Conservation (phyloP, 805 yeast species). For the Hyphopichia homilentoma region DNA sequence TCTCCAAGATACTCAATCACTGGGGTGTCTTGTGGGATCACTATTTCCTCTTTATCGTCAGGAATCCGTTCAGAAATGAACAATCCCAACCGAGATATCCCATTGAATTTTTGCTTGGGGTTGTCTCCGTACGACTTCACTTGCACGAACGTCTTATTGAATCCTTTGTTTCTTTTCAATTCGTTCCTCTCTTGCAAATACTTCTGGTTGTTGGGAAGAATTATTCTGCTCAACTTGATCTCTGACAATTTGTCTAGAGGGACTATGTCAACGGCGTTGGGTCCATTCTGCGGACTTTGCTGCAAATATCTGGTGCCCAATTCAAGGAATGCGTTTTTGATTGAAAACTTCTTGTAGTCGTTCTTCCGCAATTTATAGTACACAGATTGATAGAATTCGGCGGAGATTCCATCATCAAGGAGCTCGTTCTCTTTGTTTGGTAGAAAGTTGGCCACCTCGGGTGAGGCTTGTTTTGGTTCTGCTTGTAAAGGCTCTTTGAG, state of each 20-base stretch:
- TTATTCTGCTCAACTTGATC: conserved; percentile 26
- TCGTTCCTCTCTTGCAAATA: conserved; percentile 32
- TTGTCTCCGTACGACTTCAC: conserved; percentile 61
- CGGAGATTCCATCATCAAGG: conserved; percentile 34
- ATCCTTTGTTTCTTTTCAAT: conserved; percentile 18
- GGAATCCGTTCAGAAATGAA: conserved; percentile 28
- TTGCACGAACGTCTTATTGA: conserved; percentile 29
- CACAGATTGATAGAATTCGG: conserved; percentile 50
- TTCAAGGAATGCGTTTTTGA: conserved; percentile 17
- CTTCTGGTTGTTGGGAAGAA: conserved; percentile 31
- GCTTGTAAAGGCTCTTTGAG: background rate
- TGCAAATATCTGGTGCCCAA: conserved; percentile 15
- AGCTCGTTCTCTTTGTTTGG: conserved; percentile 45
- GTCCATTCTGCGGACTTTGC: conserved; percentile 1
- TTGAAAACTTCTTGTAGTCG: conserved; percentile 40
- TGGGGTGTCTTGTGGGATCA: conserved; percentile 44
- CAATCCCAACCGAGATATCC: conserved; percentile 67
- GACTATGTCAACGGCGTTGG: conserved; percentile 16
- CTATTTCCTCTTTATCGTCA: conserved; percentile 7
- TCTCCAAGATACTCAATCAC: conserved; percentile 71
- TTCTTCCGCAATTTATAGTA: conserved; percentile 45
- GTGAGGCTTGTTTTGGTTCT: conserved; percentile 1
- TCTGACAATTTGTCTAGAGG: conserved; percentile 22
- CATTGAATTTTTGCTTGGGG: conserved; percentile 56
- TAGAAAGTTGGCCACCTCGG: conserved; percentile 3